Conservation (phyloP, 1,284 basidiomycete genomes). For the Ceratorhiza oryzae-sativae region DNA sequence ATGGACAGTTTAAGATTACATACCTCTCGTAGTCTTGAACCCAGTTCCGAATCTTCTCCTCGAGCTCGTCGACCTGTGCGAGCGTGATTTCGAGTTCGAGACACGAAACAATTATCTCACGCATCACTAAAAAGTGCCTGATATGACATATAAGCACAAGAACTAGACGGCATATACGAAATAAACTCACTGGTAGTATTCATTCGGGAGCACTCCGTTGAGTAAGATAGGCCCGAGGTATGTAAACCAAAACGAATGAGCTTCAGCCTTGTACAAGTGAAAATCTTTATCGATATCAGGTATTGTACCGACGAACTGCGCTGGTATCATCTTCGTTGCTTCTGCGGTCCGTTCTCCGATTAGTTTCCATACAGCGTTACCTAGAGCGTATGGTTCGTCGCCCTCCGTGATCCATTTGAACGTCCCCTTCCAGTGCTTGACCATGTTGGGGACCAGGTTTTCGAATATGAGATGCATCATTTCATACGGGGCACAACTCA, state of each 20-base stretch:
- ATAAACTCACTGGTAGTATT: slow-evolving; percentile 49
- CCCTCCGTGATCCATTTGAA: slow-evolving; percentile 48
- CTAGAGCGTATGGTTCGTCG: slow-evolving; percentile 40
- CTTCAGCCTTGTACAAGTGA: slow-evolving; percentile 50
- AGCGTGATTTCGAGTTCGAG: slow-evolving; percentile 54
- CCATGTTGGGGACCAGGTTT: slow-evolving; percentile 33
- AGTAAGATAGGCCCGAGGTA: slow-evolving; percentile 49
- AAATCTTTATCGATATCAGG: slow-evolving; percentile 48
- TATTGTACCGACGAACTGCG: slow-evolving; percentile 47
- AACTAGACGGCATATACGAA: slow-evolving; percentile 44
- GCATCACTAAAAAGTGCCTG: not conserved
- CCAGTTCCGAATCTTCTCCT: slow-evolving; percentile 53
- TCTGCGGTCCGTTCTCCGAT: slow-evolving; percentile 48
- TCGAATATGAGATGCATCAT: too few relatives aligned
- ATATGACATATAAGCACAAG: not conserved
- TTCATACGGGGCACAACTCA: too few relatives aligned
- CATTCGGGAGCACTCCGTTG: slow-evolving; percentile 43
- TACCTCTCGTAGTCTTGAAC: slow-evolving; percentile 57
- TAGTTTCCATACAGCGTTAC: slow-evolving; percentile 46
- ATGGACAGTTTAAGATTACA: slow-evolving; percentile 11
- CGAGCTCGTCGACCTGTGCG: slow-evolving; percentile 50
- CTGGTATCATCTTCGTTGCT: slow-evolving; percentile 48
- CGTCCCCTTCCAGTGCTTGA: slow-evolving; percentile 49
- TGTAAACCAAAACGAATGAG: too few relatives aligned
- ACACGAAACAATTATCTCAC: slow-evolving; percentile 46